These are phyloP conservation scores for Fomes fomentarius DNA, from an alignment of 1,284 basidiomycete species.

Conservation along the genomic window DNA sequence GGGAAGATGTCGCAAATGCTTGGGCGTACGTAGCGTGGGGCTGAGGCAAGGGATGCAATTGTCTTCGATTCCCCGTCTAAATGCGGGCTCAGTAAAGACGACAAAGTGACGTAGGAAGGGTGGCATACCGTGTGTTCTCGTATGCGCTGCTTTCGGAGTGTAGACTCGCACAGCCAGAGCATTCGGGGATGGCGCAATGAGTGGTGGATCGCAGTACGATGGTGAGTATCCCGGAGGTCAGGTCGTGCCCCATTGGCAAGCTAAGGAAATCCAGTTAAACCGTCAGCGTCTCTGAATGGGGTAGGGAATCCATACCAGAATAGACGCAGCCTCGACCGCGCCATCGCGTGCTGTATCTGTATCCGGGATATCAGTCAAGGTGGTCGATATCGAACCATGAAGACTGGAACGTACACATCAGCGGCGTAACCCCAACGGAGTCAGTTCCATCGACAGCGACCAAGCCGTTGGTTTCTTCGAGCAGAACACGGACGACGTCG, in stretches of 20 bases:
- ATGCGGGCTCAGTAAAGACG: neutral
- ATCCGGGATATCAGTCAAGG: slow-evolving; percentile 24
- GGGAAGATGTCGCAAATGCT: slow-evolving; percentile 11
- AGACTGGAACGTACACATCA: slow-evolving; percentile 63
- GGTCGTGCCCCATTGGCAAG: slow-evolving; percentile 70
- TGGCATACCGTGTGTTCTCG: slow-evolving; percentile 54
- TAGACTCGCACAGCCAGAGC: slow-evolving; percentile 70
- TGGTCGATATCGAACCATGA: slow-evolving; percentile 4
- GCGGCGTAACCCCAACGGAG: slow-evolving; percentile 68
- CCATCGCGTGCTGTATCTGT: slow-evolving; percentile 76
- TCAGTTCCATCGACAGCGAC: slow-evolving; percentile 75
- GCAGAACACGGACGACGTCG: slow-evolving; percentile 55
- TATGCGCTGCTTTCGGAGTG: slow-evolving; percentile 60
- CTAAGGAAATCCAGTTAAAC: slow-evolving; percentile 32
- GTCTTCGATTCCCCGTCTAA: slow-evolving; percentile 29
- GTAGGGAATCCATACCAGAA: slow-evolving; percentile 47
- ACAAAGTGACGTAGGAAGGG: neutral
- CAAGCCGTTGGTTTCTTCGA: slow-evolving; percentile 59
- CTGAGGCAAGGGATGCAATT: slow-evolving; percentile 25
- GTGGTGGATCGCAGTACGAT: slow-evolving; percentile 71
- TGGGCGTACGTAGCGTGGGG: slow-evolving; percentile 20
- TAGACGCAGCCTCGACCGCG: slow-evolving; percentile 59
- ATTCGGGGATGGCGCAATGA: slow-evolving; percentile 60
- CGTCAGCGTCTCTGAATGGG: neutral
- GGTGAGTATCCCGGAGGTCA: slow-evolving; percentile 68